A percentile compares a stretch with the other conserved stretches of the same genome.
These are phyloP conservation scores for Yarrowia galli DNA, from an alignment of 1,139 yeast genomes.

Conservation along the genomic window DNA sequence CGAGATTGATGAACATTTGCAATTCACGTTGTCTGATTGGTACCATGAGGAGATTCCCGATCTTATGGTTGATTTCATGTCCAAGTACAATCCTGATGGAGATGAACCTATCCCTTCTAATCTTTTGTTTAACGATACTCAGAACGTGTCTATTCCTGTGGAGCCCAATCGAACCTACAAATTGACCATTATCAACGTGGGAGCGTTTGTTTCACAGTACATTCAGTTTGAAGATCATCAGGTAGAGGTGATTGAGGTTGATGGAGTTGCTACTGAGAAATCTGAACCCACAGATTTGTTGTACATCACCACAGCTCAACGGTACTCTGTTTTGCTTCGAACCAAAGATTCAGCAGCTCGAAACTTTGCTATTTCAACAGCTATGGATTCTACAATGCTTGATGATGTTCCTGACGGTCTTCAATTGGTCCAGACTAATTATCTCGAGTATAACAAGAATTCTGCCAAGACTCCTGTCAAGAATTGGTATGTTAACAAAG, in stretches of 20 bases:
- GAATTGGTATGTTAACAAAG: neutral
- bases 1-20: constrained; percentile 75
- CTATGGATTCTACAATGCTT: constrained; percentile 79
- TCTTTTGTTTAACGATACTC: constrained; percentile 78
- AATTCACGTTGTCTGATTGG: constrained; percentile 80
- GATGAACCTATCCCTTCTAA: constrained; percentile 94
- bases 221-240: constrained; percentile 85
- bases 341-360: constrained; percentile 67
- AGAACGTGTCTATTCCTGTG: constrained; percentile 71
- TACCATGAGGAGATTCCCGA: constrained; percentile 69
- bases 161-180: constrained; percentile 82
- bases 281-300: constrained; percentile 65
- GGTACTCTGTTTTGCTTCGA: constrained; percentile 73
- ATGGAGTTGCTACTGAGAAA: constrained; percentile 68
- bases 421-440: constrained; percentile 72
- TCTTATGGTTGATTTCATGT: constrained; percentile 63
- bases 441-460: constrained; percentile 63
- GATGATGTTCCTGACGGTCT: constrained; percentile 72
- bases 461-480: constrained; percentile 44
- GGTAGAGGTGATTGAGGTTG: constrained; percentile 81
- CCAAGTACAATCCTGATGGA: constrained; percentile 87
- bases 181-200: constrained; percentile 77
- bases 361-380: constrained; percentile 80
- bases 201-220: constrained; percentile 88
- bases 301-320: constrained; percentile 78